Conservation (phyloP, 2,329 filamentous ascomycete genomes). For the Cordyceps tenuipes region DNA sequence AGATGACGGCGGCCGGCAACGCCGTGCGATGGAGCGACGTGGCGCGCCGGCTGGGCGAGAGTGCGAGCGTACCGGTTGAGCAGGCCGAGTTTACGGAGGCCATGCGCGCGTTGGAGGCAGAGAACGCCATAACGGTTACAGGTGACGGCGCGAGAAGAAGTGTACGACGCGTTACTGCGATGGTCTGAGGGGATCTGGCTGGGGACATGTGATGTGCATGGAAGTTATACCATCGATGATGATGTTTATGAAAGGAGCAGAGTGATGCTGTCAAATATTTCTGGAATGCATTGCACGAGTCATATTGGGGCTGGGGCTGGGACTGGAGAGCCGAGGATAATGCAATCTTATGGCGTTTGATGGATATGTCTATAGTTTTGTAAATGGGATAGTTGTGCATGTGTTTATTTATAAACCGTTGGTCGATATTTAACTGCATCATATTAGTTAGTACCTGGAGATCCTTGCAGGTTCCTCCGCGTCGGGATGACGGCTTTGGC, state of each 20-base stretch:
- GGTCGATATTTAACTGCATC: too few relatives aligned
- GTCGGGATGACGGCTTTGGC: too few relatives aligned
- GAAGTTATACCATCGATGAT: constrained; percentile 5
- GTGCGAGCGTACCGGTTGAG: constrained; percentile 63
- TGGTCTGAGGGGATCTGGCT: constrained; percentile 21
- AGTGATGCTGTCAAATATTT: background rate
- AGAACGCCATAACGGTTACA: constrained; percentile 69
- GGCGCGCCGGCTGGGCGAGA: constrained; percentile 62
- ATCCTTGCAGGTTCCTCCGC: too few relatives aligned
- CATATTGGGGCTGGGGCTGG: background rate
- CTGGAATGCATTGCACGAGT: background rate
- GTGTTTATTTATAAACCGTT: background rate
- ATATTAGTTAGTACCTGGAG: too few relatives aligned
- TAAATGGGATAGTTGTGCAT: background rate
- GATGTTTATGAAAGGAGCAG: constrained; percentile 3
- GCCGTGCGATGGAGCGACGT: constrained; percentile 73
- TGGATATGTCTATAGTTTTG: background rate
- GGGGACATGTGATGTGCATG: background rate
- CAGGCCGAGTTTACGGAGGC: constrained; percentile 74
- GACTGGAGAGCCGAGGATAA: background rate
- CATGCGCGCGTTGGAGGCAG: constrained; percentile 70
- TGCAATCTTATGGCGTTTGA: background rate
- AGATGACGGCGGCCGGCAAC: constrained; percentile 61
- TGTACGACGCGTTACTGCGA: constrained; percentile 63
- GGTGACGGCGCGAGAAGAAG: constrained; percentile 80